Base-by-base conservation (phyloP, 75 land plant species). In the Picea sitchensis region DNA sequence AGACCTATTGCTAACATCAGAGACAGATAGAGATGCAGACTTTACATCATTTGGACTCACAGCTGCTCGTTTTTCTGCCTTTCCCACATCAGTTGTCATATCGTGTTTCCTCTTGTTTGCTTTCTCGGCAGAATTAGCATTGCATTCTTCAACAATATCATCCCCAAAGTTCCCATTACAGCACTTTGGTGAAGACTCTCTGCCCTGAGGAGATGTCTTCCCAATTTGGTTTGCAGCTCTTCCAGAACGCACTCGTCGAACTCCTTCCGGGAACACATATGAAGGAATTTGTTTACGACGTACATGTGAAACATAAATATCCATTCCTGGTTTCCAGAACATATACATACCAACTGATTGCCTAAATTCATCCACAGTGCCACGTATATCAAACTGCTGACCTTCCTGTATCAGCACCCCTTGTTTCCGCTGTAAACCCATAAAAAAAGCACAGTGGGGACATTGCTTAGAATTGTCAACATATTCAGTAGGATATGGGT, bases 291-390 rank as follows among this genome's bases (percentile, higher is more conserved):
- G 94, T 85, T 87, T 97, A 68, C 89, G 82, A n/a, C 92, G 91
- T 17, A 97, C 91, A 87, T 97, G 99, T 75, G 98, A 91, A 76
- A 97, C 99, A 88, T 83, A 84, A 5, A 97, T 84, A 14, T 93
- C 95, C 99, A 97, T 97, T 44, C 96, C 94, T 14, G 93, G 95
- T 79, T 89, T 97, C 99, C 98, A 92, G 75, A 80, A 89, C 85
- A 84, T 80, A 61, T 90, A 95, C 87, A 83, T 81, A 73, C 76
- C 87, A 36, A 97, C 89, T 6, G 86, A 83, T 54, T 90, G 89
- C 76, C 84, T 84, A 81, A 97, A 97, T 80, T 97, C 98, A 11
- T 95, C 98, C 47, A 95, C 96, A 60, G 99, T 90, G 11, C 77
- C 83, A 18, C 94, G 87, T 67, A 97, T 95, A 78, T 97, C 98